Conservation (phyloP, 108 stramenopile genomes). For the Bacterosira constricta region DNA sequence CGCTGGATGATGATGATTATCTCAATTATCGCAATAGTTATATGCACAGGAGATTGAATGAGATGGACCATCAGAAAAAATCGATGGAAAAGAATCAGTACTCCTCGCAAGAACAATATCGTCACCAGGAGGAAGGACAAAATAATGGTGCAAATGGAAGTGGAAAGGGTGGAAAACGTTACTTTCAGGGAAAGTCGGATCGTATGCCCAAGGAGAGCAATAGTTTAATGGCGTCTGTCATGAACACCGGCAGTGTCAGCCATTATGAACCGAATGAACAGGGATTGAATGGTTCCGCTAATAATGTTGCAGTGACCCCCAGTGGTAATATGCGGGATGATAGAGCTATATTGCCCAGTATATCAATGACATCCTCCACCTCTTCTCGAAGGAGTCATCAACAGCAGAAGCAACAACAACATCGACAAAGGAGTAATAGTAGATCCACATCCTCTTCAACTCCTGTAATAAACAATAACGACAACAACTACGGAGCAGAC, state of each 20-base stretch:
- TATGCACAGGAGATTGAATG: not conserved
- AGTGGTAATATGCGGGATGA: not conserved
- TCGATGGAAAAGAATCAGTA: not conserved
- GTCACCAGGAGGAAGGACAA: no score
- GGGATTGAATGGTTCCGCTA: not conserved
- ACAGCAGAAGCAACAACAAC: not conserved
- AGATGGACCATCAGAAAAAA: not conserved
- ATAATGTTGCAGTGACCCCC: not conserved
- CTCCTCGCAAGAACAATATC: not conserved
- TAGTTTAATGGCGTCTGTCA: not conserved
- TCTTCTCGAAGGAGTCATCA: not conserved
- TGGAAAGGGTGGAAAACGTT: not conserved
- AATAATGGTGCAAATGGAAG: no score
- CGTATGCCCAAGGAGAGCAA: not conserved
- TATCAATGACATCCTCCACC: not conserved
- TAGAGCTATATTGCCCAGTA: not conserved
- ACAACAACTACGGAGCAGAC: not conserved
- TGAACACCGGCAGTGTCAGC: not conserved
- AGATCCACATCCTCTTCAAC: not conserved
- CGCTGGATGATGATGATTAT: slow-evolving; percentile 27
- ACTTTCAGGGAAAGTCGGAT: slow-evolving; percentile 7
- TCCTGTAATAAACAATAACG: not conserved
- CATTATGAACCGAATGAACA: not conserved
- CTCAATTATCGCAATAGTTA: not conserved
- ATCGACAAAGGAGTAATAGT: not conserved